Evolutionary conservation across 2,329 filamentous ascomycete genomes (phyloP), one percentile per base, ranked within the genome.

Genomic region (Aspergillus brunneoviolaceus): DNA sequence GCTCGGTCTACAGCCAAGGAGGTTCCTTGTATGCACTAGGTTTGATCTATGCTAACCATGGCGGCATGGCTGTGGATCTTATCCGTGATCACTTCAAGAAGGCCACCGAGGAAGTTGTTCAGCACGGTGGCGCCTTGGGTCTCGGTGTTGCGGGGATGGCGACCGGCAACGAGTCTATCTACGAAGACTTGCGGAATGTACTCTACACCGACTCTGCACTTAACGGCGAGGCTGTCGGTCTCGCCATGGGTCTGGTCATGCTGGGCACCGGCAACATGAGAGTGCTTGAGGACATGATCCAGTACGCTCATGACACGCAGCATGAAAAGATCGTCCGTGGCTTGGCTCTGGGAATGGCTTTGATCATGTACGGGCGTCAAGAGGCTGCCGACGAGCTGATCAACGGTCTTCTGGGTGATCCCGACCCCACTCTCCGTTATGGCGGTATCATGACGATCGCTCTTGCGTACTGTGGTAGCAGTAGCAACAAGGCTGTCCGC

Each of bases 401-500:
- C 66, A 94, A 96, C 72, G 92, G 91, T 51, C 87, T 99, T 2
- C 84, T 99, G 39, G 92, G 92, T 65, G 95, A 99, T 69, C 91
- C 95, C 1, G 94, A 99, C 73, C 92, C 95, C 67, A 94, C 92
- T 7, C 83, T 99, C 62, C 88, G 95, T 67, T 99, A 99, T 69
- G 95, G 95, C 74, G 95, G 95, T 81, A 96, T 99, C 76, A 92
- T 99, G 87, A 96, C 95, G n/a, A 91, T 99, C 60, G 95, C 95
- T 55, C 83, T 99, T 74, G 95, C 95, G 19, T 99, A 99, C 80
- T 97, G 94, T 73, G 95, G 95, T 60, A 97, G 91, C 47, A 91
- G 94, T 66, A 97, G 93, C 85, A 99, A 99, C 84, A 98, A 98
- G 83, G 95, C 96, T 25, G 95, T 99, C 54, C 89, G 96, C 57